Evolutionary conservation across 2,329 filamentous ascomycete species (phyloP), one percentile per base, ranked within the genome.

Genomic region (Karstenula rhodostoma): DNA sequence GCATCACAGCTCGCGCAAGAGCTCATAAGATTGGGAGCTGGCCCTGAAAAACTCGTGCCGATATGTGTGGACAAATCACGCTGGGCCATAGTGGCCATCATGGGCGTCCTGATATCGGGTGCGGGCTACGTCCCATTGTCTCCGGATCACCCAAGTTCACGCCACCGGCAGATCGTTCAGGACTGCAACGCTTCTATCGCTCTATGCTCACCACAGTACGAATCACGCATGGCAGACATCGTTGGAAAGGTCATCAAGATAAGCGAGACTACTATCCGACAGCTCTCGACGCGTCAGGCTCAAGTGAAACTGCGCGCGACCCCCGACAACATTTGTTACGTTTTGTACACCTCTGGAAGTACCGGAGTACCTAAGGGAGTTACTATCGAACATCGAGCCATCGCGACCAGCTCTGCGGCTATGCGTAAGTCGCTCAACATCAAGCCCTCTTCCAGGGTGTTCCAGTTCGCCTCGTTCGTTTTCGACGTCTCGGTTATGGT

Each of bases 61-160:
- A 69, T 75, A 25, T 78, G 76, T 52, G 56, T 78, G 7, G 73
- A 77, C 47, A 79, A 78, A 60, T 78, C 76, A 4, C 59, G 65
- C 7, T 78, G 73, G 74, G 73, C 76, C 7, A 67, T 77, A 15
- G 76, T 78, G 13, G 71, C 73, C 1, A 73, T 77, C n/a, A 69
- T 78, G 63, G 75, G 66, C 4, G 68, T 79, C 13, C 61, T 78
- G n/a, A 65, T 77, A 7, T 68, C 76, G 10, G 76, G 75, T 19
- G 75, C 70, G 22, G 76, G 66, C 5, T 75, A 71, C 32, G 73
- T 76, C 17, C 72, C 73, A 3, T 49, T 76, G 3, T 71, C 68
- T 2, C 69, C 73, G n/a, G 60, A 66, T 23, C 67, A 74, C 47
- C 73, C 73, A 3, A 43, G 50, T n/a, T 65, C 67, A 8, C 63